These are phyloP conservation scores for Clarireedia paspali DNA, from an alignment of 2,329 filamentous ascomycete species.

Conservation along the genomic window DNA sequence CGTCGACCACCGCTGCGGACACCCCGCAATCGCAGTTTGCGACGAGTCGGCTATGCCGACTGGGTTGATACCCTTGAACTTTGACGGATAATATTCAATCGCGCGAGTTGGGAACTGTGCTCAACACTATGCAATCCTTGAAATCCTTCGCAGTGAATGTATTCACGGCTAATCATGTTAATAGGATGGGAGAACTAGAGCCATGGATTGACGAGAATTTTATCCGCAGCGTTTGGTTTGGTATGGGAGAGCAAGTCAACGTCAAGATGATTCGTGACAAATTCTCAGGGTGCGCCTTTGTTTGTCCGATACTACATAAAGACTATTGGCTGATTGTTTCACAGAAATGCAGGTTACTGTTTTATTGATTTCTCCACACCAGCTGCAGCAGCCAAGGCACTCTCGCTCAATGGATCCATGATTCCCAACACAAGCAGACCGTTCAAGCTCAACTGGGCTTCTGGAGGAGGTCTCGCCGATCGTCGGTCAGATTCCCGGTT, in stretches of 20 bases:
- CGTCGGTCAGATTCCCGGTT: slow-evolving; percentile 57
- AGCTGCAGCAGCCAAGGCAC: slow-evolving; percentile 82
- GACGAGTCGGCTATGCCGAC: too few relatives aligned
- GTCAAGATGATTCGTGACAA: slow-evolving; percentile 99
- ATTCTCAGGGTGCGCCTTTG: slow-evolving; percentile 73
- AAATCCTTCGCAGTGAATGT: too few relatives aligned
- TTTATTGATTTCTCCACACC: slow-evolving; percentile 87
- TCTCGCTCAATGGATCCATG: slow-evolving; percentile 78
- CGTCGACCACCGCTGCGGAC: neutral
- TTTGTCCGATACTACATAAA: neutral
- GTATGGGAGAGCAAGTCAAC: slow-evolving; percentile 89
- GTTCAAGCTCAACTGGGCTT: slow-evolving; percentile 99
- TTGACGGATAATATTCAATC: too few relatives aligned
- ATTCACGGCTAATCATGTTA: neutral
- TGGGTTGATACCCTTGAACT: too few relatives aligned
- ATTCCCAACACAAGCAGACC: slow-evolving; percentile 92
- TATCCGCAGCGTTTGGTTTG: slow-evolving; percentile 84
- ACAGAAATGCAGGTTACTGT: slow-evolving; percentile 93
- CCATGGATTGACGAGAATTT: slow-evolving; percentile 99
- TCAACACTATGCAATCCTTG: too few relatives aligned
- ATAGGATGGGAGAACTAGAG: slow-evolving; percentile 97
- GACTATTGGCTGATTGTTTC: neutral
- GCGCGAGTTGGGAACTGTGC: too few relatives aligned
- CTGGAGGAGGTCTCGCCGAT: slow-evolving; percentile 89
- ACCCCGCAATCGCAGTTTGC: slow-evolving; percentile 18